phyloP scores from a whole-genome alignment of 371 early-diverging fungal species.

The Rhizopus arrhizus region DNA sequence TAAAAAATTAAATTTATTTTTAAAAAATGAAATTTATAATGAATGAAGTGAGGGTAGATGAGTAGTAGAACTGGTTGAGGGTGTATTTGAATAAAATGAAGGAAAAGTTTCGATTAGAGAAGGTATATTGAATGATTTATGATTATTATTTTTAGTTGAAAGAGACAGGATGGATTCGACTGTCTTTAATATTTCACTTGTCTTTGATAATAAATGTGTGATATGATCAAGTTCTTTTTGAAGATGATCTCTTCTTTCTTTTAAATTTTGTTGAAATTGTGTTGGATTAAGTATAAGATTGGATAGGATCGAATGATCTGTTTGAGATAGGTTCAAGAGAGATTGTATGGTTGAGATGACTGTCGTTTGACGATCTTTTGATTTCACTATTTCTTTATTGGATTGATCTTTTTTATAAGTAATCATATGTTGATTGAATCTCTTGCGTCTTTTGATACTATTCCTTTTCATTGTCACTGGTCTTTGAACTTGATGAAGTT shows the following conservation, averaged over 20 bases:
- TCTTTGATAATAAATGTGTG: constrained; percentile 34
- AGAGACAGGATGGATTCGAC: constrained; percentile 34
- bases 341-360: constrained; percentile 4
- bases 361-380: background rate
- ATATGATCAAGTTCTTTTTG: constrained; percentile 41
- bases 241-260: constrained; percentile 32
- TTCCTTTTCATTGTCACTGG: constrained; percentile 79
- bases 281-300: constrained; percentile 32
- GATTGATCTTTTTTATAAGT: constrained; percentile 11
- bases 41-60: background rate
- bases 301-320: constrained; percentile 13
- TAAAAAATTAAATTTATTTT: background rate
- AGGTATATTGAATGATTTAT: constrained; percentile 9
- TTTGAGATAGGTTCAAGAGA: constrained; percentile 1
- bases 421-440: constrained; percentile 32
- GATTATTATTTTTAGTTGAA: background rate
- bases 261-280: constrained; percentile 27
- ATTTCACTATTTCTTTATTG: background rate
- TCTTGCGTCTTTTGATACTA: constrained; percentile 82
- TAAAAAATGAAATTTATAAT: background rate
- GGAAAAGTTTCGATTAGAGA: constrained; percentile 24
- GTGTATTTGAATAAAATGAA: constrained; percentile 9
- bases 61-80: background rate
- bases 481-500: constrained; percentile 74
- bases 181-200: constrained; percentile 36